These are phyloP conservation scores for Boechera divaricarpa DNA, from an alignment of 345 rosid species.

Conservation along the genomic window DNA sequence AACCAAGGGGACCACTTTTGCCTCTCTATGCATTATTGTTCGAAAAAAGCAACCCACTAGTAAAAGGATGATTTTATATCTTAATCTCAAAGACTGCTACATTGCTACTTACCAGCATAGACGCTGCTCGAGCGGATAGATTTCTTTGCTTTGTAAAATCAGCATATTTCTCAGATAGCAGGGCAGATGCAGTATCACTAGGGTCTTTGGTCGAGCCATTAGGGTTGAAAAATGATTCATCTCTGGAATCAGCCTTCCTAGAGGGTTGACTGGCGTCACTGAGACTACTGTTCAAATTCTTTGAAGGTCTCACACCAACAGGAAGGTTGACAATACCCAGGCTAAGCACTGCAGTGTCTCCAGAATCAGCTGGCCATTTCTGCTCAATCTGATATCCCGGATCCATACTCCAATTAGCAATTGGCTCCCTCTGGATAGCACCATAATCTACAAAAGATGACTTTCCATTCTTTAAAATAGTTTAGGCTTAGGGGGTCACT, in stretches of 20 bases:
- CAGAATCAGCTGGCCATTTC: slow-evolving; percentile 63
- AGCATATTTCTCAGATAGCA: slow-evolving; percentile 61
- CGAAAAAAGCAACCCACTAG: background rate
- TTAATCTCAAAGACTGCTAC: background rate
- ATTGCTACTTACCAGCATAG: slow-evolving; percentile 80
- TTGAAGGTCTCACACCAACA: slow-evolving; percentile 79
- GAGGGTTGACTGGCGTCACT: slow-evolving; percentile 45
- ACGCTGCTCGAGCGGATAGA: slow-evolving; percentile 88
- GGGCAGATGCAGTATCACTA: slow-evolving; percentile 59
- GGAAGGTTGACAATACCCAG: slow-evolving; percentile 76
- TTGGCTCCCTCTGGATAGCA: slow-evolving; percentile 69
- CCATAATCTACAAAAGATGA: slow-evolving; percentile 54
- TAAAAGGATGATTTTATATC: slow-evolving; percentile 8
- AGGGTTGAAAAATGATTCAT: slow-evolving; percentile 45
- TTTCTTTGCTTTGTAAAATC: slow-evolving; percentile 72
- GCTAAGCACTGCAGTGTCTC: slow-evolving; percentile 56
- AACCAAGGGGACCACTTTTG: background rate
- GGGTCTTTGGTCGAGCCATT: slow-evolving; percentile 60
- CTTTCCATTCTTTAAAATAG: background rate
- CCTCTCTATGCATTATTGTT: slow-evolving; percentile 2
- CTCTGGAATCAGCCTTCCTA: slow-evolving; percentile 51
- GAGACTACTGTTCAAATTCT: slow-evolving; percentile 48
- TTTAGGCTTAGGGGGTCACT: background rate
- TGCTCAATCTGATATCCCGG: slow-evolving; percentile 70
- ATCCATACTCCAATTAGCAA: slow-evolving; percentile 66